phyloP scores from a whole-genome alignment of 768 basidiomycete species.

The Rhodosporidiobolus odoratus region DNA sequence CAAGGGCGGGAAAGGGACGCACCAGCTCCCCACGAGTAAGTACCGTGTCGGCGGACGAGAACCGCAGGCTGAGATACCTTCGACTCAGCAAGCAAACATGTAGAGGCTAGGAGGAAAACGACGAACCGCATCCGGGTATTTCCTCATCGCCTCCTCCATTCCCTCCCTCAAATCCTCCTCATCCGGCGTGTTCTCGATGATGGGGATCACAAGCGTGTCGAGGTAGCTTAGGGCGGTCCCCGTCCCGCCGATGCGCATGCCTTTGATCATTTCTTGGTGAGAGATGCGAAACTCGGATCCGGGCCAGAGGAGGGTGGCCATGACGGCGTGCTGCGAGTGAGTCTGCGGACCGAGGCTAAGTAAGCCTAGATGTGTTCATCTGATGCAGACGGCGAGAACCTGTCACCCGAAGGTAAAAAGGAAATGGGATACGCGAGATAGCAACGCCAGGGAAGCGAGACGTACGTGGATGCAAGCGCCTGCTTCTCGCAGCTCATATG shows the following conservation, averaged over 20 bases:
- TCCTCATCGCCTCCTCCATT: constrained; percentile 77
- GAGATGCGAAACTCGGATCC: constrained; percentile 69
- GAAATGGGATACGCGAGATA: background rate
- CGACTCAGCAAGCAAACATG: background rate
- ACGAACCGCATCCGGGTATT: constrained; percentile 71
- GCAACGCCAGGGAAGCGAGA: background rate
- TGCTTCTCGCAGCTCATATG: constrained; percentile 70
- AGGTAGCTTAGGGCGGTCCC: constrained; percentile 72
- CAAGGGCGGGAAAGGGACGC: background rate
- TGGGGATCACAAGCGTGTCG: constrained; percentile 76
- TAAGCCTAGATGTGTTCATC: too few relatives aligned
- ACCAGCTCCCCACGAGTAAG: constrained; percentile 53
- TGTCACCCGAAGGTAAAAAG: too few relatives aligned
- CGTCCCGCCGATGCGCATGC: constrained; percentile 69
- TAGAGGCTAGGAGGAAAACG: constrained; percentile 61
- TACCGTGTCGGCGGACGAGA: constrained; percentile 31
- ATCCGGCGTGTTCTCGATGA: constrained; percentile 84
- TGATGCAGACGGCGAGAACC: too few relatives aligned
- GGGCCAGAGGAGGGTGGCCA: constrained; percentile 74
- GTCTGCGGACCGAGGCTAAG: constrained; percentile 47
- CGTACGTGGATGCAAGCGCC: constrained; percentile 71
- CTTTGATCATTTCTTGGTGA: constrained; percentile 95
- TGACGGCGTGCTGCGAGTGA: constrained; percentile 82
- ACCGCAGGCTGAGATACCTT: constrained; percentile 34
- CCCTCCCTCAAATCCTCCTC: constrained; percentile 84